Base-by-base conservation (phyloP, 352 stramenopile species). In the Globisporangium nunn region DNA sequence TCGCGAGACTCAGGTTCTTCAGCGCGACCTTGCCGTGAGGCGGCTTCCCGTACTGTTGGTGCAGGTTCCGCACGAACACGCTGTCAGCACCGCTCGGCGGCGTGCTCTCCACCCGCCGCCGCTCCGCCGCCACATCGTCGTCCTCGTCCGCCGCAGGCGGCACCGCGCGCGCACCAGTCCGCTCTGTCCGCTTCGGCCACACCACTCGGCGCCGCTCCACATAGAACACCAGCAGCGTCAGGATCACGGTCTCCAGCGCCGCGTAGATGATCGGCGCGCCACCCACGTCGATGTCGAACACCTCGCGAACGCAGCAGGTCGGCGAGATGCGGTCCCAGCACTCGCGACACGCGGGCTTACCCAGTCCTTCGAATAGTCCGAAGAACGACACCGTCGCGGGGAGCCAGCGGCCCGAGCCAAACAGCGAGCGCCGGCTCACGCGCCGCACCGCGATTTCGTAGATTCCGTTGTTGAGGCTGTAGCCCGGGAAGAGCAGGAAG, bases 21-120 rank as follows among this genome's bases (percentile, higher is more conserved):
- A 93, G 57, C 7, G 86, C 87, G 28, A 87, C 66, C 59, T 93
- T 95, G 30, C 67, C 60, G 8, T 50, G 50, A n/a, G n/a, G n/a
- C n/a, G n/a, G n/a, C 10, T 59, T 47, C 17, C 54, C 51, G 56
- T n/a, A 83, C 54, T 72, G 61, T 30, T 83, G 68, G 7, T 59
- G 54, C 23, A 83, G 30, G 45, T 76, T 74, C 15, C 68, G 63
- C 14, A 83, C 66, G 33, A 74, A 62, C 28, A 83, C 59, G 15
- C 41, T 64, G 57, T 83, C 68, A 17, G 56, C 54, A 2, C 43
- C 8, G 2, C 37, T 50, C 17, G 62, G 63, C 0, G 6, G 14
- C 30, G 35, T 41, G 8, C 18, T 33, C 40, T 68, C 48, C 4
- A 85, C 63, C 17, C 64, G 52, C 0, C 54, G 45, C 8, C 70